These are phyloP conservation scores for Lodderomyces metapsilosis DNA, from an alignment of 1,139 yeast species.

Conservation along the genomic window DNA sequence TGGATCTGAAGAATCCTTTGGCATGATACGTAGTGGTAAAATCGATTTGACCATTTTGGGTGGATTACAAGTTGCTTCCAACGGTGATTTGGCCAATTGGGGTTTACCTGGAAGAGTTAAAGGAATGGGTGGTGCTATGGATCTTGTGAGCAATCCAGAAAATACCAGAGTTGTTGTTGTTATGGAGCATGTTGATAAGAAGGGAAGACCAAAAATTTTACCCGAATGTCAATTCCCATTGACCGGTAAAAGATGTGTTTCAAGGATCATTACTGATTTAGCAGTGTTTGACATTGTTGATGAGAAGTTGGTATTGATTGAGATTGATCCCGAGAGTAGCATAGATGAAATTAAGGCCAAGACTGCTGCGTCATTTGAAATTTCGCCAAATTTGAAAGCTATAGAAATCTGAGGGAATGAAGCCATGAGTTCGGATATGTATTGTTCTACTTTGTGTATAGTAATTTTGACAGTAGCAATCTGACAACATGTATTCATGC, in stretches of 20 bases:
- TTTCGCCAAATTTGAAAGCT: conserved; percentile 27
- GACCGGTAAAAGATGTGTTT: conserved; percentile 46
- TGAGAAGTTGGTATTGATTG: conserved; percentile 36
- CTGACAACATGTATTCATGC: too few relatives aligned
- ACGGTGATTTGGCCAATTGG: conserved; percentile 54
- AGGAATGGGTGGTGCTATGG: conserved; percentile 63
- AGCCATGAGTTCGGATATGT: too few relatives aligned
- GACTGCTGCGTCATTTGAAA: conserved; percentile 42
- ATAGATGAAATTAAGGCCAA: conserved; percentile 38
- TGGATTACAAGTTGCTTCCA: conserved; percentile 47
- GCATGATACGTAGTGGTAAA: conserved; percentile 49
- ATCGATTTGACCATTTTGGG: conserved; percentile 47
- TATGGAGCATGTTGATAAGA: conserved; percentile 48
- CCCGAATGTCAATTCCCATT: conserved; percentile 44
- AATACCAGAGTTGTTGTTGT: conserved; percentile 48
- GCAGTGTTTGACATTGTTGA: conserved; percentile 48
- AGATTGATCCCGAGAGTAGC: conserved; percentile 35
- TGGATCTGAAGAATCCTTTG: conserved; percentile 51
- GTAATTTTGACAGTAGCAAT: too few relatives aligned
- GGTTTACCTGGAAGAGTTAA: conserved; percentile 50
- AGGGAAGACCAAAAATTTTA: conserved; percentile 47
- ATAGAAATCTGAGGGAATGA: conserved; percentile 11
- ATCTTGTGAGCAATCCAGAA: conserved; percentile 47
- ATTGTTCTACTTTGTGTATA: too few relatives aligned
- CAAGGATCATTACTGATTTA: conserved; percentile 46